A percentile compares a stretch with the other conserved stretches of the same genome.
These are phyloP conservation scores for Aspergillus arachidicola DNA, from an alignment of 2,329 filamentous ascomycete species.

Conservation along the genomic window DNA sequence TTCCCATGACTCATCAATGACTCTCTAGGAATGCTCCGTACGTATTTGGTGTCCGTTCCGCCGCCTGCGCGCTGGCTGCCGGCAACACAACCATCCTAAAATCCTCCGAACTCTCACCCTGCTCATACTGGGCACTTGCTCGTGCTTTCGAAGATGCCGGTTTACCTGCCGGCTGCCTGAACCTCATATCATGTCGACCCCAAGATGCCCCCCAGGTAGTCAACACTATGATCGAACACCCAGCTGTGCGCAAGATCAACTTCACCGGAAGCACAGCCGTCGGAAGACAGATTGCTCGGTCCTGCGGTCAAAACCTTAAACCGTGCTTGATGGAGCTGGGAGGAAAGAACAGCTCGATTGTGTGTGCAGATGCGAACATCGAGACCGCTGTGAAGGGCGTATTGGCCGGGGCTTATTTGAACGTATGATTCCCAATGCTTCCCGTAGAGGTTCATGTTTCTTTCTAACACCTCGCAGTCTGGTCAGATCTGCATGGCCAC, in stretches of 20 bases:
- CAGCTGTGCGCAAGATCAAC: constrained; percentile 69
- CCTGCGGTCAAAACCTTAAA: constrained; percentile 72
- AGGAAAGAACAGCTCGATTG: constrained; percentile 76
- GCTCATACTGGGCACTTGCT: constrained; percentile 62
- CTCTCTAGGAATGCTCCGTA: constrained; percentile 55
- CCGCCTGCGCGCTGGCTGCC: constrained; percentile 65
- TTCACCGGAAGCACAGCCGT: constrained; percentile 74
- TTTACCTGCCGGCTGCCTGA: constrained; percentile 73
- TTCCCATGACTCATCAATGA: not conserved
- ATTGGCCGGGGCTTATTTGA: constrained; percentile 36
- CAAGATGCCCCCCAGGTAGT: constrained; percentile 69
- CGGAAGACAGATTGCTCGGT: constrained; percentile 67
- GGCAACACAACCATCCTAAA: constrained; percentile 77
- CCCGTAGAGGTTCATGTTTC: not conserved
- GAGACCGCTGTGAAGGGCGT: constrained; percentile 56
- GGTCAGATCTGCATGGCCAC: constrained; percentile 86
- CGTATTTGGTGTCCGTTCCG: constrained; percentile 51
- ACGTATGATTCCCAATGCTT: constrained; percentile 24
- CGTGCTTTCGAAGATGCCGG: constrained; percentile 70
- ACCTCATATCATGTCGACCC: constrained; percentile 65
- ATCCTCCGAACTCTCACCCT: constrained; percentile 66
- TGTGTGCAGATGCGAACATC: constrained; percentile 77
- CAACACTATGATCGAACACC: constrained; percentile 65
- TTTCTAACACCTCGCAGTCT: constrained; percentile 31
- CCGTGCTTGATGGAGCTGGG: constrained; percentile 79